Conservation (phyloP, 73 alveolate genomes). For the Breviolum minutum region DNA sequence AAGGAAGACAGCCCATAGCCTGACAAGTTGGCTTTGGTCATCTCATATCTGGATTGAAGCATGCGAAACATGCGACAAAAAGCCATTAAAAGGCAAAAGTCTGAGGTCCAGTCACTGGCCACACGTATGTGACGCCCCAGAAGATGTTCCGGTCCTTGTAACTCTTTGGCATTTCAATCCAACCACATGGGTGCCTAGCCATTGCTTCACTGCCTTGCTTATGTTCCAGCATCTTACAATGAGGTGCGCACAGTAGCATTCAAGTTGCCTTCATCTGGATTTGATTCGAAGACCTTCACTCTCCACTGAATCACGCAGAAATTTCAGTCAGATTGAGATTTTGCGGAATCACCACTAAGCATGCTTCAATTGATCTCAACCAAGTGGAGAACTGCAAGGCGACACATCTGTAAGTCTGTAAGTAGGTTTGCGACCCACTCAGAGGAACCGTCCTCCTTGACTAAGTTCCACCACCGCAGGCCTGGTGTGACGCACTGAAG, state of each 20-base stretch:
- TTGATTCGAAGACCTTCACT: constrained; percentile 74
- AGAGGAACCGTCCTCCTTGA: constrained; percentile 92
- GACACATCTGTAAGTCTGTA: neutral
- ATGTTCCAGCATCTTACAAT: neutral
- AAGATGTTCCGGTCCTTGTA: constrained; percentile 80
- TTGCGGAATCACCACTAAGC: neutral
- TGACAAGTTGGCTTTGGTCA: neutral
- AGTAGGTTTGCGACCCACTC: constrained; percentile 53
- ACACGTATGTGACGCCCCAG: constrained; percentile 89
- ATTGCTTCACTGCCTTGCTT: neutral
- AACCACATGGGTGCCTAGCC: neutral
- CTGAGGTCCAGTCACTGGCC: constrained; percentile 73
- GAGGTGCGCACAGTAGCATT: constrained; percentile 46
- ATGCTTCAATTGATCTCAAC: neutral
- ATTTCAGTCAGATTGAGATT: neutral
- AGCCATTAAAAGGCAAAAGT: neutral
- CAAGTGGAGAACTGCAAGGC: neutral
- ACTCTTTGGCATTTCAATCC: neutral
- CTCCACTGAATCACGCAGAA: neutral
- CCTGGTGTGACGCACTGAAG: neutral
- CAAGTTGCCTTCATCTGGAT: constrained; percentile 88
- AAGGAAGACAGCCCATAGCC: constrained; percentile 87
- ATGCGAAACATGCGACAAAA: neutral
- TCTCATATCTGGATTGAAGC: neutral
- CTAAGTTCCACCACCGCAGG: constrained; percentile 92